Conservation (phyloP, 768 basidiomycete species). For the Xerocomellus intermedius region DNA sequence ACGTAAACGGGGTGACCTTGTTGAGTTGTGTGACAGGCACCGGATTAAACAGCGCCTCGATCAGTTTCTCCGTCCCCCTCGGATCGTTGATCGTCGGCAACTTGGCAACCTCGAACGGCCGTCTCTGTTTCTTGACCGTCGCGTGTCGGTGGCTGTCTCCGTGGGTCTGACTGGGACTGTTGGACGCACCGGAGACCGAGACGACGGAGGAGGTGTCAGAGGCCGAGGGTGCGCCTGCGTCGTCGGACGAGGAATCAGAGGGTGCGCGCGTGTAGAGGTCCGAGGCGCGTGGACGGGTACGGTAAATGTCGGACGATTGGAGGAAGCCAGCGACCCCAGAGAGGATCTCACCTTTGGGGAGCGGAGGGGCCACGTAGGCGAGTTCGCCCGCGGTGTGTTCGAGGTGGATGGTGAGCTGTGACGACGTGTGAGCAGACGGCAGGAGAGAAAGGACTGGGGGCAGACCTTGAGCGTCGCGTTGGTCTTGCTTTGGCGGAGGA, state of each 20-base stretch:
- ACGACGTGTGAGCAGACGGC: neutral
- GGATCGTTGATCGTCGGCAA: constrained; percentile 57
- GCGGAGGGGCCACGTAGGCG: constrained; percentile 59
- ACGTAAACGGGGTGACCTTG: constrained; percentile 37
- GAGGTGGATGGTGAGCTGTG: constrained; percentile 58
- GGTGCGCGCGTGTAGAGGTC: constrained; percentile 39
- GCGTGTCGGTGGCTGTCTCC: neutral
- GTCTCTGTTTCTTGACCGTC: constrained; percentile 21
- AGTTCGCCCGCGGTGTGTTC: constrained; percentile 54
- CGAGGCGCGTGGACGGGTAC: constrained; percentile 48
- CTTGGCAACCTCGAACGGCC: constrained; percentile 31
- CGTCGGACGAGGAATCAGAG: constrained; percentile 33
- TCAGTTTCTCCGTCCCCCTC: constrained; percentile 67
- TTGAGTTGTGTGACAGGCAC: constrained; percentile 39
- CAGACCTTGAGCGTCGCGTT: constrained; percentile 74
- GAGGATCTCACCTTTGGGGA: constrained; percentile 71
- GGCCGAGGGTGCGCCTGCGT: constrained; percentile 1
- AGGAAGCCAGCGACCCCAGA: constrained; percentile 64
- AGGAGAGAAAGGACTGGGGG: neutral
- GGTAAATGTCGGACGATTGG: constrained; percentile 50
- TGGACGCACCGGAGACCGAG: constrained; percentile 10
- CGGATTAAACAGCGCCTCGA: constrained; percentile 81
- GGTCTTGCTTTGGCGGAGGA: constrained; percentile 70
- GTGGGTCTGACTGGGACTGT: neutral
- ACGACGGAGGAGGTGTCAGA: constrained; percentile 23